Evolutionary conservation across 1,284 basidiomycete genomes (phyloP), one percentile per base, ranked within the genome.

Genomic region (Sporisorium reilianum): DNA sequence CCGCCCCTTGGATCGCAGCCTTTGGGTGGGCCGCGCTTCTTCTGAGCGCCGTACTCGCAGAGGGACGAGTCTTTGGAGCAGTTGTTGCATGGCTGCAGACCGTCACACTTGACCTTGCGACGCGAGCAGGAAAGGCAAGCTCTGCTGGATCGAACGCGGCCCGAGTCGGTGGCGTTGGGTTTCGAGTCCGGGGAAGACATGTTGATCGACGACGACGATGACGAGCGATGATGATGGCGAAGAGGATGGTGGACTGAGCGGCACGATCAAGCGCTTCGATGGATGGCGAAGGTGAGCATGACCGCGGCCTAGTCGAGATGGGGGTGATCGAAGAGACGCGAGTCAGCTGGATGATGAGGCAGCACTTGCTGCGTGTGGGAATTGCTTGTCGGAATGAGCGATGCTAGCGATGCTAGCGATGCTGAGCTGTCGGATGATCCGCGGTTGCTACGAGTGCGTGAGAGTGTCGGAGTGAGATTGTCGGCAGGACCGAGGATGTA

Each of bases 51-150:
- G 30, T 71, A 75, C 32, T 67, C 64, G 68, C 73, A 75, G 20
- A 28, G 11, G 23, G 25, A 16, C 3, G 56, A 55, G 12, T 68
- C 68, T 12, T 64, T 66, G 34, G 46, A 41, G 64, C 73, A 75
- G 26, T 63, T 71, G 50, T 64, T 65, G 61, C 73, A 75, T 9
- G 73, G 73, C 36, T 71, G 68, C 20, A 58, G 26, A 41, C 68
- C 73, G 32, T 75, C 61, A 46, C 73, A 75, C 50, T 75, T 75
- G 45, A 71, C 68, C 57, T 75, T 75, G n/a, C 73, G 64, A 36
- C 64, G 68, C 16, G 73, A 75, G 56, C 73, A 75, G 28, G 61
- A 50, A 2, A 64, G 50, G 34, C 73, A 75, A 2, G 73, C 73
- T 41, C 73, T 56, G 55, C 68, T 71, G 34, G 73, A 75, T 38